A percentile compares a stretch with the other conserved stretches of the same genome.
These are phyloP conservation scores for Cercospora citrullina DNA, from an alignment of 2,329 filamentous ascomycete species.

Conservation along the genomic window DNA sequence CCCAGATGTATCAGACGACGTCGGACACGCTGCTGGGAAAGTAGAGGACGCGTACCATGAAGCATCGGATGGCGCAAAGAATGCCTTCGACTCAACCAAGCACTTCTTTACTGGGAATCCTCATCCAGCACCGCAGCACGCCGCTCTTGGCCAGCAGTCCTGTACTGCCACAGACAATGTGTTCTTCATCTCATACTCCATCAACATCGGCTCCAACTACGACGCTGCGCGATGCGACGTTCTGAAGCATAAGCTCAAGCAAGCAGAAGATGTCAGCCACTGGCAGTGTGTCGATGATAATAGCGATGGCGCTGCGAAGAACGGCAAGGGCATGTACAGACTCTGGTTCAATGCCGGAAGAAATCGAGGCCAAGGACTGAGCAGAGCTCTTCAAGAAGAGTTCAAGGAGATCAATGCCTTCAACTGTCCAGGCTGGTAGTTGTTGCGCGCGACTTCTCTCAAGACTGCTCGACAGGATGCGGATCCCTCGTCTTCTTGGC, in stretches of 20 bases:
- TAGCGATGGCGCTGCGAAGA: background rate
- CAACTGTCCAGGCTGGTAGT: conserved; percentile 14
- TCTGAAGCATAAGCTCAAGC: background rate
- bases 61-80: background rate
- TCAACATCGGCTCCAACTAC: conserved; percentile 4
- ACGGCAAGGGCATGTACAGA: conserved; percentile 1
- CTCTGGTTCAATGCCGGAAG: conserved; percentile 11
- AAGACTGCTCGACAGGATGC: background rate
- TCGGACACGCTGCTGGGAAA: background rate
- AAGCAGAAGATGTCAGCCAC: background rate
- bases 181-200: conserved; percentile 13
- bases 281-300: conserved; percentile 13
- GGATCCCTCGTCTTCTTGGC: background rate
- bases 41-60: background rate
- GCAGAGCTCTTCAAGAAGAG: background rate
- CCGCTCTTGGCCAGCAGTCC: background rate
- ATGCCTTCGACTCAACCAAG: background rate
- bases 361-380: conserved; percentile 1
- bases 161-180: conserved; percentile 11
- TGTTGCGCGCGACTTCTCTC: background rate
- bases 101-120: conserved; percentile 2
- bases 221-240: background rate
- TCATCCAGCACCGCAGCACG: background rate
- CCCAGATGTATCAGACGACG: background rate
- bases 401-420: conserved; percentile 13